Base-by-base conservation (phyloP, 495 filamentous ascomycete genomes). In the Trichoderma parareesei region DNA sequence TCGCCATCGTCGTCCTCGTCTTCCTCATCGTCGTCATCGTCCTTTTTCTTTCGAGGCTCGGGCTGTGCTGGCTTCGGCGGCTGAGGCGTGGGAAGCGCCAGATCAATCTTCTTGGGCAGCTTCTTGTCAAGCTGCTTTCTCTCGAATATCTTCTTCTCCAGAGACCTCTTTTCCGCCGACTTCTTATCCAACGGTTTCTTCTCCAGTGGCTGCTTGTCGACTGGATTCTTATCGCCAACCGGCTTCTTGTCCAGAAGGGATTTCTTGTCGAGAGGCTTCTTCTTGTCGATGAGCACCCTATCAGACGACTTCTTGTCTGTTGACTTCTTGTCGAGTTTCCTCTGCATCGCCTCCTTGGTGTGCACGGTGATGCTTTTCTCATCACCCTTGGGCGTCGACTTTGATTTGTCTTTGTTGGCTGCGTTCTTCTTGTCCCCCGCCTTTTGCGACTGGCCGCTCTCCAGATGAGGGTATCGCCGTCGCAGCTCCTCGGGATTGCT, bases 1-100 rank as follows among this genome's bases (percentile, higher is more conserved):
- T 79, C 79, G 48, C 77, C 78, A 11, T 76, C 76, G 42, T 77
- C 77, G 27, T 79, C 78, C 4, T 78, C 76, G 68, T 79, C 70
- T 65, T 74, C 66, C 65, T 78, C 65, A 68, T 72, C 11, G 64
- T 70, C 42, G 66, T 70, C 44, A 38, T 57, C 65, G 2, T 67
- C 59, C 55, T 73, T 71, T 9, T 65, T 38, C 60, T 73, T 72
- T 65, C 69, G 65, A 41, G 69, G 65, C 57, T 71, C 68, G 60
- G 27, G 64, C 49, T 69, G 68, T 27, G 69, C 69, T 0, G 64
- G 37, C 48, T 66, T 59, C 3, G 46, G 63, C 35, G 63, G 57
- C 38, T 65, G 33, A 38, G 43, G 61, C 55, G 57, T 42, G 37
- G 63, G 61, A 13, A 40, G 60, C 10, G 42, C 43, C 18, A 35